Evolutionary conservation across 148 eudicot species (phyloP), one percentile per base, ranked within the genome.

Genomic region (Chenopodium formosanum): DNA sequence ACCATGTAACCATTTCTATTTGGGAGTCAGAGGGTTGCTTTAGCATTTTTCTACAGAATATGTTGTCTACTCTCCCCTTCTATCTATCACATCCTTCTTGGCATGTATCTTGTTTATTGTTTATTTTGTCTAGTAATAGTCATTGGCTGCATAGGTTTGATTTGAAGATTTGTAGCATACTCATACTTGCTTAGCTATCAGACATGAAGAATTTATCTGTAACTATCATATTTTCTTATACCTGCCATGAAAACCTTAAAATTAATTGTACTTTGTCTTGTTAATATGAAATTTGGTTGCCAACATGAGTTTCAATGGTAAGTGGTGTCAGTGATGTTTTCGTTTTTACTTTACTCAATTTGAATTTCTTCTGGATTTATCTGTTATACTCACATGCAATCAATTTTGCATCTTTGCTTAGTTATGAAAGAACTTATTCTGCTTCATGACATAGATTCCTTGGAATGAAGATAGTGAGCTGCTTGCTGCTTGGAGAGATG

Each of bases 401-500:
- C 34, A 19, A 0, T 6, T 20, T 37, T 70, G 74, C 74, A 70
- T 70, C 13, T 19, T 70, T 40, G 50, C 48, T 37, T 8, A 7
- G 5, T 8, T 40, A 20, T 22, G 40, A 72, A 16, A 69, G 31
- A 40, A 11, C 19, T 79, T 58, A 71, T 11, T 53, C 31, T 56
- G 67, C 50, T 48, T 75, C 67, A 66, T 86, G 52, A 46, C 77
- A 40, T 79, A 95, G 98, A 91, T 95, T 83, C 97, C 97, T 85
- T 95, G 98, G 97, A 90, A 88, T 65, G 88, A 88, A 48, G 92
- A 95, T 73, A 89, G 85, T 46, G 84, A 85, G 82, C 74, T 93
- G 80, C 83, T 95, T 63, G 89, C 92, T 78, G 98, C 96, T 63
- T 95, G 98, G 98, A 92, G 98, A 86, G 98, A 93, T 85, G 94